Evolutionary conservation across 2,329 filamentous ascomycete species (phyloP), one percentile per base, ranked within the genome.

Genomic region (Aspergillus awamori): DNA sequence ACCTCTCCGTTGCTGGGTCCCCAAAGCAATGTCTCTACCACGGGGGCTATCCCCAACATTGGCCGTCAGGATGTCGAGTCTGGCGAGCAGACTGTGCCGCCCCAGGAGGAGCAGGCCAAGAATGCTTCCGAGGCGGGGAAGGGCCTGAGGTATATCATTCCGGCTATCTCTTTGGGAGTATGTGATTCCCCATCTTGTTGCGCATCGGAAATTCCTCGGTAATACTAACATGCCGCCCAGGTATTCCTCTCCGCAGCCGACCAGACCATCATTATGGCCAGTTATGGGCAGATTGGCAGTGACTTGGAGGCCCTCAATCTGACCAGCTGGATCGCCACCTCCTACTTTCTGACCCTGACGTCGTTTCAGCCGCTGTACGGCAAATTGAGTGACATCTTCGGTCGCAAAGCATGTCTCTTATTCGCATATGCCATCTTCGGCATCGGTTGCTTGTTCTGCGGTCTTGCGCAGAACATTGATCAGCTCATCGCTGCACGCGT

Each of bases 211-310:
- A 13, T 24, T 22, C 2, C 4, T 33, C 30, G 10, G 5, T n/a
- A 45, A 26, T 51, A 57, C 63, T 69, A 63, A 70, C 49, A 20
- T n/a, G 49, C 26, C n/a, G 15, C 55, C 43, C 70, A 90, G 88
- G 79, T 93, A 43, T 91, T 91, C 71, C 81, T 94, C 7, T 84
- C 88, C 20, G 89, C 90, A 4, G 83, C 89, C 54, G 91, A 94
- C 71, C 89, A 93, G 74, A 91, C 91, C 0, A 86, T 93, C 57
- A 87, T 91, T 30, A 86, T 93, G 53, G 87, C 87, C n/a, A 88
- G 84, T n/a, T 93, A 93, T 74, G 89, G 89, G 53, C 86, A 84
- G 64, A 93, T 94, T 68, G 90, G 90, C 10, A 91, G 84, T 59
- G 91, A 93, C 64, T 79, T 94, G 28, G 82, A 90, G 55, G 89